These are phyloP conservation scores for Plicaturopsis crispa DNA, from an alignment of 768 basidiomycete genomes.

Conservation along the genomic window DNA sequence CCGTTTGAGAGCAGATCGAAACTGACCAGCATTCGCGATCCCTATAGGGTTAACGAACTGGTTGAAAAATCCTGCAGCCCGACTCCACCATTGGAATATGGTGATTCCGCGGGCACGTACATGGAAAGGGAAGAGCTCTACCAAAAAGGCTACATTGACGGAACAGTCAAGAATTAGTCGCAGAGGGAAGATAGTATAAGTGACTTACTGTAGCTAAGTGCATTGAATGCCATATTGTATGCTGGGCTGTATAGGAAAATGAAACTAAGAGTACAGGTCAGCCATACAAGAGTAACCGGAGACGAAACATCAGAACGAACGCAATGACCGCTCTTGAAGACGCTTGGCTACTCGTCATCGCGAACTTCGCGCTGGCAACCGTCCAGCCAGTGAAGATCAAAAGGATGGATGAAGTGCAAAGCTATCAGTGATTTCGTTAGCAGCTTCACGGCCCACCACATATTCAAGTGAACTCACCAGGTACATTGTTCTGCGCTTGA, in stretches of 20 bases:
- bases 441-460: too few relatives aligned
- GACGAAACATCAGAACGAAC: conserved; percentile 18
- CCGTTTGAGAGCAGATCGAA: background rate
- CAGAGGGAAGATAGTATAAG: background rate
- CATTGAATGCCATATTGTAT: conserved; percentile 51
- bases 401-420: conserved; percentile 38
- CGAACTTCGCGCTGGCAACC: conserved; percentile 40
- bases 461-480: conserved; percentile 25
- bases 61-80: conserved; percentile 53
- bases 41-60: conserved; percentile 62
- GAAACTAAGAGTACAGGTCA: conserved; percentile 25
- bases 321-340: conserved; percentile 44
- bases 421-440: too few relatives aligned
- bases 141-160: conserved; percentile 40
- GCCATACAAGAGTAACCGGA: conserved; percentile 1
- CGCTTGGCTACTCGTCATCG: conserved; percentile 29
- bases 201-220: conserved; percentile 35
- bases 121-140: conserved; percentile 64
- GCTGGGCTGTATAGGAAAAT: conserved; percentile 50
- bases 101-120: conserved; percentile 55
- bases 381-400: conserved; percentile 48
- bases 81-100: conserved; percentile 51
- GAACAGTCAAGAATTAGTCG: background rate
- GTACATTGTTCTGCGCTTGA: conserved; percentile 41
- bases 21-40: conserved; percentile 37